A percentile compares a stretch with the other conserved stretches of the same genome.
Conservation (phyloP, 148 eudicot species). For the Vaccinium darrowii region DNA sequence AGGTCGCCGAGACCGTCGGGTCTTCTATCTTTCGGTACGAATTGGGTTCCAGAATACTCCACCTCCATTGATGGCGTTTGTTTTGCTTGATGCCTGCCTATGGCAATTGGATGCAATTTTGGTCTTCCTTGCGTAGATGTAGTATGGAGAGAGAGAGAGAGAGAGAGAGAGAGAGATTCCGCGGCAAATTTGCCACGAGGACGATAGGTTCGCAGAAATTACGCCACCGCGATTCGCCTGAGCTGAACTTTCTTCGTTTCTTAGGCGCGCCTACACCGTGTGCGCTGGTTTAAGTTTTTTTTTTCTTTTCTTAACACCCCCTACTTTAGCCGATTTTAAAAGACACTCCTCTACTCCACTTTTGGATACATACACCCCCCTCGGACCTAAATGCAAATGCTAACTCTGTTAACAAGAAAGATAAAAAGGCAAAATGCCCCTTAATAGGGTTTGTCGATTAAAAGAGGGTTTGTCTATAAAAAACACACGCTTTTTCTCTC, state of each 20-base stretch:
- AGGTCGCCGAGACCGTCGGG: slow-evolving; percentile 69
- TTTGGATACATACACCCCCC: too few relatives aligned
- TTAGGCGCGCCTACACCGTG: slow-evolving; percentile 14
- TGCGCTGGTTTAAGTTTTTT: not conserved
- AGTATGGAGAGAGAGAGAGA: not conserved
- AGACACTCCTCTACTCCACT: too few relatives aligned
- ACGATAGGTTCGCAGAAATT: slow-evolving; percentile 9
- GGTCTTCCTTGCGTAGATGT: not conserved
- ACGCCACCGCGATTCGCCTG: slow-evolving; percentile 2
- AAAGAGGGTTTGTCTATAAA: too few relatives aligned
- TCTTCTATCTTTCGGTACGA: slow-evolving; percentile 55
- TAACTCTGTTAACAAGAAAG: too few relatives aligned
- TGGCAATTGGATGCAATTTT: not conserved
- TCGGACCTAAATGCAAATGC: too few relatives aligned
- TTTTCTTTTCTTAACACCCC: too few relatives aligned
- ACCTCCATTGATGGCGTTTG: slow-evolving; percentile 28
- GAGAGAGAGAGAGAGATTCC: slow-evolving; percentile 14
- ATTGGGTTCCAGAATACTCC: slow-evolving; percentile 20
- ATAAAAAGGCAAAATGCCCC: too few relatives aligned
- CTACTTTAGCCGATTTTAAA: too few relatives aligned
- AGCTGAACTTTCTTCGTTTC: slow-evolving; percentile 10
- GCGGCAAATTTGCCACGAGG: not conserved
- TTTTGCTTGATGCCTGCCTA: not conserved
- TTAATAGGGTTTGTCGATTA: too few relatives aligned
- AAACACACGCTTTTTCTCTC: too few relatives aligned